Conservation (phyloP, 2,329 filamentous ascomycete genomes). For the Colletotrichum camelliae region DNA sequence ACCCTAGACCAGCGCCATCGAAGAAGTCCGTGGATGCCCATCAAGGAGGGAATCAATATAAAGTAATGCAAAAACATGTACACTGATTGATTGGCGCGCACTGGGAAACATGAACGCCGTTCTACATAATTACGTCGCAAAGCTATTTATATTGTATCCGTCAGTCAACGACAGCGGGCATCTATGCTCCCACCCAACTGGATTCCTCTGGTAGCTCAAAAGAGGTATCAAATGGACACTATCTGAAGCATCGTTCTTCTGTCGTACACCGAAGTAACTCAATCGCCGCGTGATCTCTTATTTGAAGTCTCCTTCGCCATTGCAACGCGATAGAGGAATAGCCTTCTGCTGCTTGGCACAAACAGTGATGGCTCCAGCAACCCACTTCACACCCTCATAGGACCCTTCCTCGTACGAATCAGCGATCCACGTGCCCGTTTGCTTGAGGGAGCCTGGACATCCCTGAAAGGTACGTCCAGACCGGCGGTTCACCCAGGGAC, state of each 20-base stretch:
- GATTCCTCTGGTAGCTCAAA: not conserved
- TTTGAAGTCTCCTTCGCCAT: not conserved
- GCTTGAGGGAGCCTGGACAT: not conserved
- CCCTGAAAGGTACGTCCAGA: not conserved
- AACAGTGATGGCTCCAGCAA: conserved; percentile 1
- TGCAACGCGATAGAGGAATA: not conserved
- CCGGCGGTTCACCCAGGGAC: conserved; percentile 1
- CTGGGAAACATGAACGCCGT: rapidly evolving
- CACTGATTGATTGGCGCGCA: rapidly evolving
- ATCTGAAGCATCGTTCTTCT: not conserved
- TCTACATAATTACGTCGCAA: not conserved
- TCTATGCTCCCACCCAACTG: rapidly evolving
- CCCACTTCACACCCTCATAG: conserved; percentile 8
- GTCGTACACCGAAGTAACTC: not conserved
- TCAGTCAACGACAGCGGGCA: rapidly evolving
- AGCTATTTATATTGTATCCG: not conserved
- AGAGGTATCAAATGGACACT: no score
- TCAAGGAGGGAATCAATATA: not conserved
- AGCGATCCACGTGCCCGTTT: conserved; percentile 4
- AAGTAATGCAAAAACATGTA: rapidly evolving
- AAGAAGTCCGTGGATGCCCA: rapidly evolving
- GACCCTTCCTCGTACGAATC: conserved; percentile 1
- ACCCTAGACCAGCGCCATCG: rapidly evolving
- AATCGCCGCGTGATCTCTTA: not conserved
- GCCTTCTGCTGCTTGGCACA: not conserved